Conservation (phyloP, 352 stramenopile species). For the Pythium diclinum region DNA sequence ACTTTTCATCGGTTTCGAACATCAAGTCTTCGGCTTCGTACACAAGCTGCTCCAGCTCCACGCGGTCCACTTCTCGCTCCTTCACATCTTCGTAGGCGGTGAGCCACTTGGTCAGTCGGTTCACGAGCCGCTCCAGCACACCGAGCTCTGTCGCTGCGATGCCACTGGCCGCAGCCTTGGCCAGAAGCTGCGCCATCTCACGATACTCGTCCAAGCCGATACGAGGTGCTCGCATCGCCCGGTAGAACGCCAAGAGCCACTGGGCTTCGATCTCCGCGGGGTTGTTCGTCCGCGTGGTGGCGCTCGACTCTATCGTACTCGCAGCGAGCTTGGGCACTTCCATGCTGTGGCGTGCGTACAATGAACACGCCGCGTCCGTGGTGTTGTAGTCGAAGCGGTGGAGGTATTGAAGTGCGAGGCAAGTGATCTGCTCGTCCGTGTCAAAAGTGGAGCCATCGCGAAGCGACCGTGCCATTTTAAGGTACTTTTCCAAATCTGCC, state of each 20-base stretch:
- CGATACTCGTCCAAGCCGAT: constrained; percentile 43
- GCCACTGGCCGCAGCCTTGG: constrained; percentile 18
- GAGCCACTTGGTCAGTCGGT: constrained; percentile 50
- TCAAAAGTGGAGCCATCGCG: constrained; percentile 80
- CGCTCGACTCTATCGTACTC: constrained; percentile 3
- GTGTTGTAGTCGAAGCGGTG: constrained; percentile 83
- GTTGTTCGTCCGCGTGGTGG: constrained; percentile 25
- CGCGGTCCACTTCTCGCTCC: constrained; percentile 39
- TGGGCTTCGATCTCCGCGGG: constrained; percentile 44
- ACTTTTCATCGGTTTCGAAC: constrained; percentile 41
- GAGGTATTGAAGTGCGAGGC: constrained; percentile 70
- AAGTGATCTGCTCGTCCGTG: constrained; percentile 66
- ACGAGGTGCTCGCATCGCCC: constrained; percentile 38
- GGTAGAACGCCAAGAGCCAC: constrained; percentile 70
- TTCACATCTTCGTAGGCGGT: constrained; percentile 33
- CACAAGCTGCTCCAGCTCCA: constrained; percentile 45
- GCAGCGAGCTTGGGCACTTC: constrained; percentile 44
- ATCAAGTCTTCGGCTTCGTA: constrained; percentile 61
- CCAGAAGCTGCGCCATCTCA: constrained; percentile 39
- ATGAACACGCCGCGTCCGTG: constrained; percentile 67
- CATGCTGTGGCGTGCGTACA: constrained; percentile 83
- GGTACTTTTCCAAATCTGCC: constrained; percentile 69
- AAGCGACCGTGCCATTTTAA: constrained; percentile 70
- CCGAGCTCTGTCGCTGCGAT: constrained; percentile 47
- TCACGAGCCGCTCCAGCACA: constrained; percentile 55